phyloP scores from a whole-genome alignment of 2,329 filamentous ascomycete genomes.

The Neospermospora avenae region DNA sequence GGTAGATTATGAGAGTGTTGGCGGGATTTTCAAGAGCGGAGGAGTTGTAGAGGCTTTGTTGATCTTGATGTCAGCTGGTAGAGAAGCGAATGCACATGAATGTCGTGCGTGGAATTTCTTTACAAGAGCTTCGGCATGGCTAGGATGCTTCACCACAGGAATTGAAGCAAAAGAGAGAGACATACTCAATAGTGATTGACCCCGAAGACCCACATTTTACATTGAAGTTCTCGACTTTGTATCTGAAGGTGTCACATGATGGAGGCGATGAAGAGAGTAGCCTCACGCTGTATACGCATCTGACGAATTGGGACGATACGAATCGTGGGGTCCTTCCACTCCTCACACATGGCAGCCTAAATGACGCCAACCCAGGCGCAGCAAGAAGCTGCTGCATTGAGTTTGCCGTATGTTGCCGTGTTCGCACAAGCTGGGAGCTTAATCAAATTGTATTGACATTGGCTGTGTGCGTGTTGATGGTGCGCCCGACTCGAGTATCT shows the following conservation, averaged over 20 bases:
- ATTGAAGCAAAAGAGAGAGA: background rate
- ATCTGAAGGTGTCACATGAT: conserved; percentile 7
- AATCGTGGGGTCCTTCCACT: background rate
- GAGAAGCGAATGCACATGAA: background rate
- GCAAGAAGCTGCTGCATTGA: too few relatives aligned
- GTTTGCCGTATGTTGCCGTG: too few relatives aligned
- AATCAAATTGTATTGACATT: too few relatives aligned
- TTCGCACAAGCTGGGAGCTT: too few relatives aligned
- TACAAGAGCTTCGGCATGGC: too few relatives aligned
- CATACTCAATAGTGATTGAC: conserved; percentile 31
- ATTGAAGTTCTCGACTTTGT: conserved; percentile 16
- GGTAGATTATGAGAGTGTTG: conserved; percentile 51
- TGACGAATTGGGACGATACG: background rate
- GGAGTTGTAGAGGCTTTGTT: conserved; percentile 30
- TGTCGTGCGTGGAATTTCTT: background rate
- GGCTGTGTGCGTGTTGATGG: too few relatives aligned
- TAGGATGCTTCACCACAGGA: too few relatives aligned
- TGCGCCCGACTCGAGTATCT: too few relatives aligned
- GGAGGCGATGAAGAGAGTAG: background rate
- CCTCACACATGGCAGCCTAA: too few relatives aligned
- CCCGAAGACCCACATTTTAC: conserved; percentile 30
- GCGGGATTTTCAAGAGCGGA: conserved; percentile 29
- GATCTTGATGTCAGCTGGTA: conserved; percentile 16
- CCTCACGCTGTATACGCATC: background rate
- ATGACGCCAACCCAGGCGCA: too few relatives aligned